Evolutionary conservation across 352 stramenopile genomes (phyloP).

Genomic region (Phytophthora cryptogea): DNA sequence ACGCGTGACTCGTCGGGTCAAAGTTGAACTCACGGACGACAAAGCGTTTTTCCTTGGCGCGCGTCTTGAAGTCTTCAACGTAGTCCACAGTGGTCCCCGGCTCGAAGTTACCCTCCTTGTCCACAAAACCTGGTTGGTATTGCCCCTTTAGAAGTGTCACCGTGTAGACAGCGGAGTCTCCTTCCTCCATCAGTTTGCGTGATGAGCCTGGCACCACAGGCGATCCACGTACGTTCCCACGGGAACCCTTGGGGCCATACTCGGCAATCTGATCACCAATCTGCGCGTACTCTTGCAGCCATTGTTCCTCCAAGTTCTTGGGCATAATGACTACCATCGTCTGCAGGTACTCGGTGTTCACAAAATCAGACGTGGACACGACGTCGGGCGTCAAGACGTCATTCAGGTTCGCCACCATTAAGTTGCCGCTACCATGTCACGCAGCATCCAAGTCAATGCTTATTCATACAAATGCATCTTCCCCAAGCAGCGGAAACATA

Average conservation of each 20-base stretch:
- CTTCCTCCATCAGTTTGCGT: slow-evolving; percentile 92
- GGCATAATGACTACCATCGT: slow-evolving; percentile 95
- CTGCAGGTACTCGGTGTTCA: slow-evolving; percentile 98
- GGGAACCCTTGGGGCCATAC: slow-evolving; percentile 90
- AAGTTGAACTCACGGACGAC: slow-evolving; percentile 92
- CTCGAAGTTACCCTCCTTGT: slow-evolving; percentile 92
- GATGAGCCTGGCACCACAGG: slow-evolving; percentile 94
- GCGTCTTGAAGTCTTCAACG: slow-evolving; percentile 93
- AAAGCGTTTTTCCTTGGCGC: slow-evolving; percentile 95
- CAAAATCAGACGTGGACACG: slow-evolving; percentile 88
- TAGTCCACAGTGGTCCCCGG: slow-evolving; percentile 94
- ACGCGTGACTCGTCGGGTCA: slow-evolving; percentile 87
- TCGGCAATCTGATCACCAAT: slow-evolving; percentile 90
- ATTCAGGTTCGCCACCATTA: slow-evolving; percentile 95
- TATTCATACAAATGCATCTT: background rate
- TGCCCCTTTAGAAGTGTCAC: slow-evolving; percentile 96
- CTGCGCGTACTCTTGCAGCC: slow-evolving; percentile 86
- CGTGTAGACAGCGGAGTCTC: slow-evolving; percentile 93
- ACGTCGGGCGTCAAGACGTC: slow-evolving; percentile 93
- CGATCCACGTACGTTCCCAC: slow-evolving; percentile 92
- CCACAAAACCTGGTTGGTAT: slow-evolving; percentile 86
- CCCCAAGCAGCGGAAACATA: slow-evolving; percentile 16
- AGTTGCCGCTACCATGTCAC: slow-evolving; percentile 74
- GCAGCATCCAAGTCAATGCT: slow-evolving; percentile 5
- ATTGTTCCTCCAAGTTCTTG: slow-evolving; percentile 92